phyloP scores from a whole-genome alignment of 768 basidiomycete genomes.

The Podaxis pistillaris region DNA sequence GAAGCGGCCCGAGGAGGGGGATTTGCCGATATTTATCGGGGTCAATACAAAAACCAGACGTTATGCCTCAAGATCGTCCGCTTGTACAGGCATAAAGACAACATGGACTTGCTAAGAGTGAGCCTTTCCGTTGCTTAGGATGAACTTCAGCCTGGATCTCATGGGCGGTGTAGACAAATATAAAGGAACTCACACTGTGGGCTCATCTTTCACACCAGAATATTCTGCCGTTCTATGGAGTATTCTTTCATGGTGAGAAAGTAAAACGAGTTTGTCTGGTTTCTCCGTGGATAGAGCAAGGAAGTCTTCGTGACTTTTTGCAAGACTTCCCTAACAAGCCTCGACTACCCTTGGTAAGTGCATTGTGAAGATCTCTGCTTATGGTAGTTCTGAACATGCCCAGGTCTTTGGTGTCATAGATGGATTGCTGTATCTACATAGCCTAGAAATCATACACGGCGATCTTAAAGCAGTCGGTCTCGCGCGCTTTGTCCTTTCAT shows the following conservation, averaged over 20 bases:
- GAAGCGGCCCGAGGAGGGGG: background rate
- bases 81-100: background rate
- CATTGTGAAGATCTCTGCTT: background rate
- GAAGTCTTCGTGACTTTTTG: conserved; percentile 18
- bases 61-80: background rate
- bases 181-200: conserved; percentile 33
- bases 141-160: background rate
- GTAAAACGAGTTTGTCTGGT: conserved; percentile 15
- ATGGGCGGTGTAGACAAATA: background rate
- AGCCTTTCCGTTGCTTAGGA: background rate
- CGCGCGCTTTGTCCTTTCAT: background rate
- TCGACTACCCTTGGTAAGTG: conserved; percentile 16
- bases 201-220: conserved; percentile 31
- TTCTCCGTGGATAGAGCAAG: conserved; percentile 22
- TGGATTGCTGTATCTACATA: background rate
- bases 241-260: conserved; percentile 18
- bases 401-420: background rate
- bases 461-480: background rate
- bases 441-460: background rate
- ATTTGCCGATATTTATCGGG: background rate
- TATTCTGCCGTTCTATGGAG: conserved; percentile 33
- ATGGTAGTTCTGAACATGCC: background rate
- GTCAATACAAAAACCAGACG: background rate
- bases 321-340: conserved; percentile 3
- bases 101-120: background rate